phyloP scores from a whole-genome alignment of 108 stramenopile genomes.

The Nitzschia palea region DNA sequence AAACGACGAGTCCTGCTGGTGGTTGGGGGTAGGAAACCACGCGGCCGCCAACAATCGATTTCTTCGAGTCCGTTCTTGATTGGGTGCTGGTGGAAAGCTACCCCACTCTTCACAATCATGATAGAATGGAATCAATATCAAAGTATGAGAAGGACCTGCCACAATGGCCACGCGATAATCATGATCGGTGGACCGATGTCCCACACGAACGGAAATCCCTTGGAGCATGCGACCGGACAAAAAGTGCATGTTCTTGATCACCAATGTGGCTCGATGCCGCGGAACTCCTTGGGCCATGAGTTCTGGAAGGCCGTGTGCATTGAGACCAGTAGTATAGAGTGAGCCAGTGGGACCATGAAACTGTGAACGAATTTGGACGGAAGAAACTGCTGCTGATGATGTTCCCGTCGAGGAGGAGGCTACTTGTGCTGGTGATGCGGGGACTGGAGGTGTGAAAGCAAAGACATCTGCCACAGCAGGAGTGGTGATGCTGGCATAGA shows the following conservation, averaged over 20 bases:
- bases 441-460: too few relatives aligned
- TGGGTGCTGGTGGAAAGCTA: not conserved
- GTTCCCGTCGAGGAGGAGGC: too few relatives aligned
- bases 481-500: too few relatives aligned
- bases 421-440: too few relatives aligned
- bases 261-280: not conserved
- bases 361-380: too few relatives aligned
- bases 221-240: not conserved
- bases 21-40: not conserved
- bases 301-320: not conserved
- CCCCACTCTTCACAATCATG: not conserved
- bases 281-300: not conserved
- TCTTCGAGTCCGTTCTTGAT: not conserved
- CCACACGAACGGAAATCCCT: not conserved
- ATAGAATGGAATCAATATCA: not conserved
- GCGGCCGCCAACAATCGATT: not conserved
- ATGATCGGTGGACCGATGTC: not conserved
- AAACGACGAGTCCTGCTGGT: not conserved
- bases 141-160: not conserved
- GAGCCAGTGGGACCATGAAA: too few relatives aligned
- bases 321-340: not conserved
- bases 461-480: too few relatives aligned
- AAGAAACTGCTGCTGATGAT: too few relatives aligned
- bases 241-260: constrained; percentile 4
- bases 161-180: not conserved